Evolutionary conservation across 106 monocot genomes (phyloP), one percentile per base, ranked within the genome.

Genomic region (Iris macrosiphon): DNA sequence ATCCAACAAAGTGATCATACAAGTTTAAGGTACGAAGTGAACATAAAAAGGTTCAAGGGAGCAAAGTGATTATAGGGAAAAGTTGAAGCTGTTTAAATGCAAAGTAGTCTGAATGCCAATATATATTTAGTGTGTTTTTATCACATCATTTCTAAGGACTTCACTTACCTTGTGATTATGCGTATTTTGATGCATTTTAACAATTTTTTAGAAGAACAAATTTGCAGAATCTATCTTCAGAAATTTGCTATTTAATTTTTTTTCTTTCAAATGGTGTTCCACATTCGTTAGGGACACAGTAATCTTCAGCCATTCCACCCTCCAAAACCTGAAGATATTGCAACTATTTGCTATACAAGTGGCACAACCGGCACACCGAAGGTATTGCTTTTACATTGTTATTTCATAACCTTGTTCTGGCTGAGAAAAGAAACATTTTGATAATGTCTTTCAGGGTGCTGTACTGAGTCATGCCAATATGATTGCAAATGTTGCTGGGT

Each of bases 301-400:
- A 87, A 77, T 61, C 57, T 81, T 31, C 87, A 75, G 31, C 72
- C 79, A 29, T 91, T 98, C 81, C 60, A 62, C 24, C 87, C 98
- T 57, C 98, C 98, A 41, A 87, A 81, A 59, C 80, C 86, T 44
- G 78, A 87, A 53, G 91, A 98, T 72, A 46, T 76, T 76, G 91
- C 86, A 30, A 98, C 98, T 14, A 87, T 98, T 30, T 98, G 91
- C 80, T 98, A 98, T 58, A 98, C 98, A 21, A 98, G 98, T 63
- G 98, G 98, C 31, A 98, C 98, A 59, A 98, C 98, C 17, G 98
- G 98, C 41, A 91, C 87, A 49, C 98, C 98, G 44, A 98, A 98
- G 98, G 98, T 87, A 82, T 32, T 21, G 40, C 1, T 60, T 23
- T 59, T 21, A 32, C 5, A 22, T 45, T 16, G 38, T 51, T 32